Percentiles rank a stretch among this genome's conserved stretches.
Conservation (phyloP, 495 filamentous ascomycete genomes). For the Annulohypoxylon moriforme region DNA sequence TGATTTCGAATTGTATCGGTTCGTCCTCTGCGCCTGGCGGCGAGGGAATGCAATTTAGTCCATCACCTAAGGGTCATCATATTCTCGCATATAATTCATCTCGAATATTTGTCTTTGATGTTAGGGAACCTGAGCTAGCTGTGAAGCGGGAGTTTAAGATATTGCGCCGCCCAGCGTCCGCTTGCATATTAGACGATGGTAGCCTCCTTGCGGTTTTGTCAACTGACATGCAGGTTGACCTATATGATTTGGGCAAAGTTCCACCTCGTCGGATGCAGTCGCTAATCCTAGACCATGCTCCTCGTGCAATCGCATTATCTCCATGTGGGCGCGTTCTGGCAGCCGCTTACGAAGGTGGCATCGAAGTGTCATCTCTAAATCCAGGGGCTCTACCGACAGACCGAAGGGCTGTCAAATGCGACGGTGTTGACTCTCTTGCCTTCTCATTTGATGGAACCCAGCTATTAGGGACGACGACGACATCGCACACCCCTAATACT, state of each 20-base stretch:
- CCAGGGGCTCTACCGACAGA: constrained; percentile 71
- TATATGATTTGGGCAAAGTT: constrained; percentile 74
- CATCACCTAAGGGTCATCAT: constrained; percentile 78
- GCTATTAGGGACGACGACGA: constrained; percentile 81
- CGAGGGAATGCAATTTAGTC: constrained; percentile 85
- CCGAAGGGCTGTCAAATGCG: constrained; percentile 82
- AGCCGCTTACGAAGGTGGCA: constrained; percentile 85
- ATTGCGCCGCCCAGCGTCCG: constrained; percentile 76
- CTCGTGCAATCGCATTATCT: constrained; percentile 81
- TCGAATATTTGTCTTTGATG: constrained; percentile 81
- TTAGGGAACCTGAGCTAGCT: constrained; percentile 63
- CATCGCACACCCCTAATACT: constrained; percentile 71
- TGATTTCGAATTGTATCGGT: constrained; percentile 85
- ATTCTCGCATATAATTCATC: constrained; percentile 88
- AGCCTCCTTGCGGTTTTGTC: constrained; percentile 81
- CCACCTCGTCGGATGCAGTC: constrained; percentile 74
- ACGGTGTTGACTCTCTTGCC: constrained; percentile 77
- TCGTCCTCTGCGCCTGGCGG: constrained; percentile 85
- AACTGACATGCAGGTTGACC: constrained; percentile 81
- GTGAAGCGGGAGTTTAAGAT: constrained; percentile 85
- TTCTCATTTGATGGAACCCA: constrained; percentile 89
- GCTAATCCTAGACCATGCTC: constrained; percentile 79
- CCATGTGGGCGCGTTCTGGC: constrained; percentile 85
- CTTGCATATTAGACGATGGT: constrained; percentile 83
- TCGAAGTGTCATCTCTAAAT: constrained; percentile 84